phyloP scores from a whole-genome alignment of 164 flowering plant genomes.

The Stephania yunnanensis region DNA sequence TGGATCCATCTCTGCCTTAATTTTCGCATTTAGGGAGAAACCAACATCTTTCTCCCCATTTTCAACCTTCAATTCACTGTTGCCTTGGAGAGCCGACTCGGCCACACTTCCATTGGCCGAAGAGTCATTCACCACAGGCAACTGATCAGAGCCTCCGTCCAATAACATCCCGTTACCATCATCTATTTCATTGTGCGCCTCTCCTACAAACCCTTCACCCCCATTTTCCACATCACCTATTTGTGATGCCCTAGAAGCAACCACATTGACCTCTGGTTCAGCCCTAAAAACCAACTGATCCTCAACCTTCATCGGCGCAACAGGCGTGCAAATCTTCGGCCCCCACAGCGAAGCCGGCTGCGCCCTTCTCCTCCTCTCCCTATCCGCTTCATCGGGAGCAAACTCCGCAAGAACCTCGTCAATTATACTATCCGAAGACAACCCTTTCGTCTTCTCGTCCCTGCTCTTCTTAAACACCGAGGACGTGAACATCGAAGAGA shows the following conservation, averaged over 20 bases:
- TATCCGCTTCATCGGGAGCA: conserved; percentile 83
- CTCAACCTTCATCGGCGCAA: conserved; percentile 24
- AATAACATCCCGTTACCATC: conserved; percentile 11
- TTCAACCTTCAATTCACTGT: conserved; percentile 29
- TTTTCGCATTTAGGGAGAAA: conserved; percentile 61
- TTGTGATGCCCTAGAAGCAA: background rate
- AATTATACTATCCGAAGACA: conserved; percentile 55
- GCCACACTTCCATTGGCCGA: conserved; percentile 9
- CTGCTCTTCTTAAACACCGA: conserved; percentile 54
- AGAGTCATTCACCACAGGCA: conserved; percentile 6
- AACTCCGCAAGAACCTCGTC: conserved; percentile 91
- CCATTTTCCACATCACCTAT: conserved; percentile 1
- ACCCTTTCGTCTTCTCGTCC: conserved; percentile 40
- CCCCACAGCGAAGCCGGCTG: background rate
- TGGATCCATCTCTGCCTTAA: conserved; percentile 42
- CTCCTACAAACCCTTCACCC: conserved; percentile 7
- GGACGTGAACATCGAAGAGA: conserved; percentile 81
- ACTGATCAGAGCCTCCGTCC: conserved; percentile 9
- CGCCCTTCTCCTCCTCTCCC: conserved; percentile 59
- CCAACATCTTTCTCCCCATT: conserved; percentile 22
- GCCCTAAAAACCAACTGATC: background rate
- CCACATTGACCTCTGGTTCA: conserved; percentile 10
- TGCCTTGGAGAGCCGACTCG: conserved; percentile 11
- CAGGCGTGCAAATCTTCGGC: background rate
- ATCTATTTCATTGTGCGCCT: conserved; percentile 4